Evolutionary conservation across 805 yeast genomes (phyloP), one percentile per base, ranked within the genome.

Genomic region (Saccharomyces paradoxus): DNA sequence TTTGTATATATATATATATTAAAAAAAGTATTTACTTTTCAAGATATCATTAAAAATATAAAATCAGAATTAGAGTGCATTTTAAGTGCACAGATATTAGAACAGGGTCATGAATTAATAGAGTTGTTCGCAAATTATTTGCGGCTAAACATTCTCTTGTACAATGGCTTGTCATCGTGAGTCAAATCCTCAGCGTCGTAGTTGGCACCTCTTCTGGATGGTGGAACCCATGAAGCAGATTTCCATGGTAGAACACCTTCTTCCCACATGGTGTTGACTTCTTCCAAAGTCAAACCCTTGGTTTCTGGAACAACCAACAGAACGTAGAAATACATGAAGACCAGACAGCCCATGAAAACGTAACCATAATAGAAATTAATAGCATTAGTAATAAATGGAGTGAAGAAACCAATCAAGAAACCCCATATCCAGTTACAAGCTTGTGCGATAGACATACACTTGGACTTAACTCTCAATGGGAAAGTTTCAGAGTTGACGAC

Each of bases 251-350:
- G 60, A 50, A 67, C 67, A 56, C 66, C 69, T 41, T 68, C 63
- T 46, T 76, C 63, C 64, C 71, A 75, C 71, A 81, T 70, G 63
- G 78, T 83, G 69, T 86, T 89, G 58, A 87, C 87, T 71, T 87
- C 88, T 72, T 87, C 94, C 69, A 87, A 78, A 50, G 85, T 77
- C 64, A 86, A 79, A 60, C 92, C 94, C 74, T 81, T 82, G 54
- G 95, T 87, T 71, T 86, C 90, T 64, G 82, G 82, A 58, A 87
- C 81, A 62, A 77, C 78, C 76, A 87, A 81, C 76, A 77, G 80
- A 50, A 86, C 86, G 70, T 84, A 87, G 67, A 84, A 73, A 66
- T 85, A 62, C 17, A 77, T 68, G 56, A 71, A 77, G 26, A 80
- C 67, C 69, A 81, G 70, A 67, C 85, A 81, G 1, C 85, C 86